Evolutionary conservation across 345 rosid species (phyloP).

Genomic region (Camelina hispida): DNA sequence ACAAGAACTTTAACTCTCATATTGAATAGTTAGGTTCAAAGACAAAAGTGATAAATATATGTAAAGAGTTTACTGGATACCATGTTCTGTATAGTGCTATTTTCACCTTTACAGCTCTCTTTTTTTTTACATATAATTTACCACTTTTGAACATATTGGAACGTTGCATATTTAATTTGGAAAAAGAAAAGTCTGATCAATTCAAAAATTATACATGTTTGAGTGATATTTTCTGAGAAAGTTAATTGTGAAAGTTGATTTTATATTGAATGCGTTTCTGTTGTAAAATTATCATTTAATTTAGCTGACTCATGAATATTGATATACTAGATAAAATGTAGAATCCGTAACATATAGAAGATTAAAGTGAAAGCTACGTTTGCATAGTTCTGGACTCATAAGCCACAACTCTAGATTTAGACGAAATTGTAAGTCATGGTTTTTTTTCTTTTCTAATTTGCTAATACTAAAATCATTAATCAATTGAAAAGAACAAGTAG

Average conservation of each 20-base stretch:
- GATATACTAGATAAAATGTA: neutral
- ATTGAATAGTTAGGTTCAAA: neutral
- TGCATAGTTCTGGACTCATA: neutral
- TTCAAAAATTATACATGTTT: conserved; percentile 8
- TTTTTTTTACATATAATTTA: neutral
- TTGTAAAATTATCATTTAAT: neutral
- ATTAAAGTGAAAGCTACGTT: conserved; percentile 11
- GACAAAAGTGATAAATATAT: neutral
- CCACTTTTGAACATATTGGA: conserved; percentile 1
- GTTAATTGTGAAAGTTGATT: neutral
- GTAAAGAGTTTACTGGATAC: neutral
- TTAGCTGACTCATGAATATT: conserved; percentile 2
- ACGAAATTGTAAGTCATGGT: neutral
- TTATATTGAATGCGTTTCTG: neutral
- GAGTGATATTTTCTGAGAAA: neutral
- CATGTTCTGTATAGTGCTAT: neutral
- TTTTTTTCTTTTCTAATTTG: neutral
- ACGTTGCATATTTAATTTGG: neutral
- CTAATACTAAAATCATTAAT: neutral
- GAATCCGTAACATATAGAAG: neutral
- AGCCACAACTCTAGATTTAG: neutral
- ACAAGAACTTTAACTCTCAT: neutral
- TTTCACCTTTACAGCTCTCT: neutral
- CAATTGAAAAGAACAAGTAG: neutral
- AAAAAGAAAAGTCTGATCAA: neutral